phyloP scores from a whole-genome alignment of 441 rosid genomes.

The Pelargonium cotyledonis region DNA sequence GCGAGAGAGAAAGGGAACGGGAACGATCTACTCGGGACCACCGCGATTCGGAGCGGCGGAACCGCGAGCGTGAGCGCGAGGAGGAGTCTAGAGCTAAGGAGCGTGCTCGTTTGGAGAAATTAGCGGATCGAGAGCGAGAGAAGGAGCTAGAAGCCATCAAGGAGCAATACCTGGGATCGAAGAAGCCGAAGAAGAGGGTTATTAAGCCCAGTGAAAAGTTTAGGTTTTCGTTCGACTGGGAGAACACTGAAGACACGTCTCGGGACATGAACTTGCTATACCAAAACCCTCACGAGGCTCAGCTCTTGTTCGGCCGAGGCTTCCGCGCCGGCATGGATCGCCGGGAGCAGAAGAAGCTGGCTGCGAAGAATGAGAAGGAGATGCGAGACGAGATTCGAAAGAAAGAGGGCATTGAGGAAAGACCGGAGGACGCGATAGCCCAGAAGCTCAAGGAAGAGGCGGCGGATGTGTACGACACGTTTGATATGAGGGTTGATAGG shows the following conservation, averaged over 20 bases:
- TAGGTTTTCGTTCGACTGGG: slow-evolving; percentile 94
- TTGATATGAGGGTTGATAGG: slow-evolving; percentile 84
- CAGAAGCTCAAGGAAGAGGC: slow-evolving; percentile 67
- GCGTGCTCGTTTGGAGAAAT: slow-evolving; percentile 60
- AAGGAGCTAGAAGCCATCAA: slow-evolving; percentile 75
- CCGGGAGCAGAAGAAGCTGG: slow-evolving; percentile 86
- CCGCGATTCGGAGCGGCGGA: slow-evolving; percentile 34
- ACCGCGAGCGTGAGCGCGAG: slow-evolving; percentile 40
- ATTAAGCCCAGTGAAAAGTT: slow-evolving; percentile 92
- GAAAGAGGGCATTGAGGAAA: slow-evolving; percentile 75
- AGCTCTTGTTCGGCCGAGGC: slow-evolving; percentile 74
- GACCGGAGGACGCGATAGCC: slow-evolving; percentile 79
- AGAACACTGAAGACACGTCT: slow-evolving; percentile 82
- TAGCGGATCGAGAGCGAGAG: slow-evolving; percentile 66
- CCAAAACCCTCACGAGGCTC: slow-evolving; percentile 91
- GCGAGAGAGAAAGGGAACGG: slow-evolving; percentile 12
- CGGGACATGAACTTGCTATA: slow-evolving; percentile 72
- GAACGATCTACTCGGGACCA: not conserved
- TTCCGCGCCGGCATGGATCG: slow-evolving; percentile 93
- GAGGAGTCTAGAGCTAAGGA: slow-evolving; percentile 36
- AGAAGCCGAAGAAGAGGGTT: slow-evolving; percentile 89
- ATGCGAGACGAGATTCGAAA: slow-evolving; percentile 69
- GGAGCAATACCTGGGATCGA: slow-evolving; percentile 81
- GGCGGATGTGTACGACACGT: slow-evolving; percentile 77
- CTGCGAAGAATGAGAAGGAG: slow-evolving; percentile 85